A percentile compares a stretch with the other conserved stretches of the same genome.
phyloP scores from a whole-genome alignment of 768 basidiomycete genomes.

The Rhodotorula taiwanensis region DNA sequence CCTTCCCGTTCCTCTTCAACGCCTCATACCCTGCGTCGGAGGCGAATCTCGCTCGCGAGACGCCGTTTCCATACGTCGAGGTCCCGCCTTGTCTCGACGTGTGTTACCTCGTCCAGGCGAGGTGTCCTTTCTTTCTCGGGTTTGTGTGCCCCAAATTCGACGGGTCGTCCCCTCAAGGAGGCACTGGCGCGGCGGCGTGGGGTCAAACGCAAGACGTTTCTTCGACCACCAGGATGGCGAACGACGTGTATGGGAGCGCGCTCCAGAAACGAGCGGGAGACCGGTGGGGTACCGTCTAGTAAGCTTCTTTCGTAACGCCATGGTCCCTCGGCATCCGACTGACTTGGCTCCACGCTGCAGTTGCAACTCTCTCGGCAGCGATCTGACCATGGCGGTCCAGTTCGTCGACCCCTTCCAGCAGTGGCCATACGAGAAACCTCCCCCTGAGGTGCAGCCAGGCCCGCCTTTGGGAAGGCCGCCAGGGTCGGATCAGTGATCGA shows the following conservation, averaged over 20 bases:
- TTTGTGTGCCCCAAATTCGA: constrained; percentile 55
- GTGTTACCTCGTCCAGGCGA: constrained; percentile 64
- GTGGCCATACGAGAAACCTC: no score
- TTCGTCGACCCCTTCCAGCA: background rate
- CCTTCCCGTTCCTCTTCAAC: constrained; percentile 30
- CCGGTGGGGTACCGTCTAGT: constrained; percentile 40
- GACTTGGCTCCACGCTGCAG: background rate
- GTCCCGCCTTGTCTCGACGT: constrained; percentile 73
- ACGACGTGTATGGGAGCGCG: constrained; percentile 7
- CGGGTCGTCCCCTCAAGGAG: background rate
- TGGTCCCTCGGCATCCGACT: background rate
- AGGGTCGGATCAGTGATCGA: no score
- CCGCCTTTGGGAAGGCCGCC: no score
- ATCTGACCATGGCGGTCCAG: constrained; percentile 24
- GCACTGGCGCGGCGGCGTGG: constrained; percentile 29
- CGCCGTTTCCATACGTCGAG: constrained; percentile 52
- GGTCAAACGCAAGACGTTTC: constrained; percentile 12
- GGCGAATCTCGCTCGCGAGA: background rate
- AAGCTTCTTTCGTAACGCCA: constrained; percentile 1
- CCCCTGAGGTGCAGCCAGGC: no score
- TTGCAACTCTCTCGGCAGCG: constrained; percentile 33
- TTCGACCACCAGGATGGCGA: constrained; percentile 15
- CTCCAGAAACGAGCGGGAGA: constrained; percentile 22
- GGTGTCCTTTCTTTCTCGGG: constrained; percentile 66
- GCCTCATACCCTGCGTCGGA: constrained; percentile 1